Percentiles rank a stretch among this genome's conserved stretches.
These are phyloP conservation scores for Claviceps sp. DNA, from an alignment of 2,329 filamentous ascomycete genomes.

Conservation along the genomic window DNA sequence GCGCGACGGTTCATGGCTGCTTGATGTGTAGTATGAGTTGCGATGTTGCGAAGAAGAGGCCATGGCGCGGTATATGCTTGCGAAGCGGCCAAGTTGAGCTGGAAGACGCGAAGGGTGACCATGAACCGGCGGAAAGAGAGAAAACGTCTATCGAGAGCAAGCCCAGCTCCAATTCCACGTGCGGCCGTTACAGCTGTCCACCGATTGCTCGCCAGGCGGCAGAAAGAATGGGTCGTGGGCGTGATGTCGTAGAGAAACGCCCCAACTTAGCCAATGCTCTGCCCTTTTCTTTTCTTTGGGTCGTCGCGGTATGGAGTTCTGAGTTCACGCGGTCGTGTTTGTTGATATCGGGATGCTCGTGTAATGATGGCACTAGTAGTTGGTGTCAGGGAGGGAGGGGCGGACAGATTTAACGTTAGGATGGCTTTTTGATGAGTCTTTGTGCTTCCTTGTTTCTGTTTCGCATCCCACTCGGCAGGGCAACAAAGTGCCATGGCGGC, in stretches of 20 bases:
- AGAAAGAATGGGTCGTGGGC: background rate
- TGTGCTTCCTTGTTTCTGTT: background rate
- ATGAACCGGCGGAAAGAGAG: background rate
- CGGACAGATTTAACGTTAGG: background rate
- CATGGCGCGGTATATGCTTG: constrained; percentile 22
- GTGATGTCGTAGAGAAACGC: background rate
- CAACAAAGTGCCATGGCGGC: constrained; percentile 8
- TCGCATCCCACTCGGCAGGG: constrained; percentile 1
- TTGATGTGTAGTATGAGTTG: constrained; percentile 36
- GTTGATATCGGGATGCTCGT: constrained; percentile 2
- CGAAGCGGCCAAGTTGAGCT: background rate
- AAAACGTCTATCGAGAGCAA: background rate
- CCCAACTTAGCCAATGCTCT: background rate
- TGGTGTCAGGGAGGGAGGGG: background rate
- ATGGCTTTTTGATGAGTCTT: background rate
- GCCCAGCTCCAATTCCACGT: constrained; percentile 1
- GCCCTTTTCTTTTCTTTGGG: background rate
- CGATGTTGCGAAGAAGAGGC: constrained; percentile 36
- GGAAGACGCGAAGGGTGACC: background rate
- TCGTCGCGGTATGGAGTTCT: background rate
- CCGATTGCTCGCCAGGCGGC: constrained; percentile 2
- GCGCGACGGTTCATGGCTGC: constrained; percentile 23
- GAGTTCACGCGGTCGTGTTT: background rate
- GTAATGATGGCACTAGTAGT: background rate
- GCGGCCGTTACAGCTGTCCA: background rate